A percentile compares a stretch with the other conserved stretches of the same genome.
Conservation (phyloP, 768 basidiomycete species). For the Tricholoma sp. region DNA sequence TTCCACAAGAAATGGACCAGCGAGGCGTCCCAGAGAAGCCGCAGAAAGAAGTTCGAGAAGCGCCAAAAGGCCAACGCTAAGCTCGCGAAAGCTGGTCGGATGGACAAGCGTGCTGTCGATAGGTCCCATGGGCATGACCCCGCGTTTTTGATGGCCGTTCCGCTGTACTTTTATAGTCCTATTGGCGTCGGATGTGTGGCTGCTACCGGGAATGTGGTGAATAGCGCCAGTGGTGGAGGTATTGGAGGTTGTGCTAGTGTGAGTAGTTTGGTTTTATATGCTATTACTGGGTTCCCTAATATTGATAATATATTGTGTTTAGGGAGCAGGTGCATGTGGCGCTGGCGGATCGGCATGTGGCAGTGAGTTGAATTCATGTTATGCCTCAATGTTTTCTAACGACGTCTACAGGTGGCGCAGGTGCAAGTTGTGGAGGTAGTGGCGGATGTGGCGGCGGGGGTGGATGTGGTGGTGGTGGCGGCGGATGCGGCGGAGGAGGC, state of each 20-base stretch:
- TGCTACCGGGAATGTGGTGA: conserved; percentile 11
- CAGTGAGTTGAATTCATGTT: not conserved
- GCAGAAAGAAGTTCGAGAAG: not conserved
- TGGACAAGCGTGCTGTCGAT: conserved; percentile 8
- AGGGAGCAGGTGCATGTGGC: not conserved
- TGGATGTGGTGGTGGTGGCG: not conserved
- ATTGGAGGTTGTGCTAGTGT: conserved; percentile 23
- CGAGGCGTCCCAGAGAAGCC: not conserved
- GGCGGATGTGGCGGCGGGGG: not conserved
- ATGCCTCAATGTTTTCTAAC: not conserved
- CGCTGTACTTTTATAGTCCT: not conserved
- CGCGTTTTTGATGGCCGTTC: conserved; percentile 27
- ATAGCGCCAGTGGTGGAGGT: conserved; percentile 15
- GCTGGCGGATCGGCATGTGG: not conserved
- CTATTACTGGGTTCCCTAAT: not conserved
- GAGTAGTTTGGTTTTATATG: not conserved
- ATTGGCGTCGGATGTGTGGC: conserved; percentile 8
- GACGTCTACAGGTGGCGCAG: not conserved
- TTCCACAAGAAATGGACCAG: not conserved
- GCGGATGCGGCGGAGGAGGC: no score
- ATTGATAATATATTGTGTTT: not conserved
- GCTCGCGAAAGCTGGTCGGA: conserved; percentile 18
- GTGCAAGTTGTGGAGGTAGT: not conserved
- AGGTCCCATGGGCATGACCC: conserved; percentile 16
- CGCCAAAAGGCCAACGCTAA: conserved; percentile 11